A percentile compares a stretch with the other conserved stretches of the same genome.
Evolutionary conservation across 2,329 filamentous ascomycete species (phyloP).

Genomic region (Colletotrichum brevisporum): DNA sequence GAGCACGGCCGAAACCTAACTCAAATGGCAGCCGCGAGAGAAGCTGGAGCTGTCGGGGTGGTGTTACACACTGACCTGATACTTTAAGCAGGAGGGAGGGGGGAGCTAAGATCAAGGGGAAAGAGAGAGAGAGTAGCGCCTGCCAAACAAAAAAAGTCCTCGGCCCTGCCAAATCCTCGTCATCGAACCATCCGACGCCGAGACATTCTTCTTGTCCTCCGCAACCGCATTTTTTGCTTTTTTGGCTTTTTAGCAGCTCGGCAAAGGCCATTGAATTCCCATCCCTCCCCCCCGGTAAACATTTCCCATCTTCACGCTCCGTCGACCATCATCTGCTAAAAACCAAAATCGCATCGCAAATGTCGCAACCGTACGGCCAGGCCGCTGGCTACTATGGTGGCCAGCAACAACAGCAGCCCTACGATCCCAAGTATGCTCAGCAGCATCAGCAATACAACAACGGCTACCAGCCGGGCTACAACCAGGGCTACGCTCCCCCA

Average conservation of each 20-base stretch:
- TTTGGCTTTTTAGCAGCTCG: neutral
- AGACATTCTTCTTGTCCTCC: neutral
- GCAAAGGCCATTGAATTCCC: neutral
- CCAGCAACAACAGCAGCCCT: slow-evolving; percentile 42
- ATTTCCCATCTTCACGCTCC: neutral
- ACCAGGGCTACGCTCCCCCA: slow-evolving; percentile 45
- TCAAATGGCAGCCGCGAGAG: slow-evolving; percentile 6
- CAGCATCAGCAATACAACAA: slow-evolving; percentile 44
- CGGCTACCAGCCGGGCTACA: slow-evolving; percentile 46
- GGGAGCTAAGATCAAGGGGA: neutral
- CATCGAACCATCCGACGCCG: slow-evolving; percentile 11
- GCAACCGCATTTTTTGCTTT: neutral
- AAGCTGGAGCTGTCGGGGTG: neutral
- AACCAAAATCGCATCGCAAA: neutral
- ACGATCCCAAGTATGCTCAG: slow-evolving; percentile 49
- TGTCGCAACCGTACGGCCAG: slow-evolving; percentile 39
- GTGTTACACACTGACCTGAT: no score
- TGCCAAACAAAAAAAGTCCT: neutral
- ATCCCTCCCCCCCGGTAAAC: neutral
- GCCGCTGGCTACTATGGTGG: slow-evolving; percentile 40
- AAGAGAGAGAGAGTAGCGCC: neutral
- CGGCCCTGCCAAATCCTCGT: neutral
- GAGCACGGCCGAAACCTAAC: slow-evolving; percentile 14
- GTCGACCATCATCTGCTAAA: neutral
- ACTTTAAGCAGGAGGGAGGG: neutral